Percentiles rank a stretch among this genome's conserved stretches.
Evolutionary conservation across 1,139 yeast genomes (phyloP).

Genomic region (Pichia sp.): DNA sequence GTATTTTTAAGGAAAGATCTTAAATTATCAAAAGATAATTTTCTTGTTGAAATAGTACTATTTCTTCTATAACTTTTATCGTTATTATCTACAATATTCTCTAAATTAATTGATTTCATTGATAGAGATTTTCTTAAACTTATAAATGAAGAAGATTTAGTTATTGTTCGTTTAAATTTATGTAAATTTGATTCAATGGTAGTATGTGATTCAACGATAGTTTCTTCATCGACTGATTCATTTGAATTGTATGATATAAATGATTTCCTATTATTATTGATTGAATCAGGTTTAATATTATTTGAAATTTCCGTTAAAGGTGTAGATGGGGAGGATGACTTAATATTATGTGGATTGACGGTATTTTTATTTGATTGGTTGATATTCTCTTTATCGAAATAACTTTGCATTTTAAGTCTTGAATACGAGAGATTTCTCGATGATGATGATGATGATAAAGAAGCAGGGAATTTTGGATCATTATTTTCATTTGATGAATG

Average conservation of each 20-base stretch:
- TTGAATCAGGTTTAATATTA: not conserved
- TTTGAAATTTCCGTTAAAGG: not conserved
- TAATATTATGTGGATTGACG: not conserved
- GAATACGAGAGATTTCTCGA: not conserved
- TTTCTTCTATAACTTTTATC: constrained; percentile 5
- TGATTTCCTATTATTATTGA: not conserved
- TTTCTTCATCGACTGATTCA: not conserved
- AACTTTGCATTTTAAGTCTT: constrained; percentile 13
- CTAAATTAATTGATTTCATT: constrained; percentile 18
- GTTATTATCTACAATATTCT: constrained; percentile 1
- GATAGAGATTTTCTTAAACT: constrained; percentile 23
- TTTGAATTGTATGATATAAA: not conserved
- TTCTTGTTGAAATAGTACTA: constrained; percentile 5
- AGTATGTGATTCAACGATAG: not conserved
- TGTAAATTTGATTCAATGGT: not conserved
- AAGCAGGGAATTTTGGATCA: too few species aligned
- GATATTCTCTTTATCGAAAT: constrained; percentile 10
- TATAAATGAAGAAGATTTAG: constrained; percentile 16
- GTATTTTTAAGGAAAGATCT: constrained; percentile 7
- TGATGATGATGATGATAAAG: too few species aligned
- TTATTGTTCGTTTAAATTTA: constrained; percentile 1
- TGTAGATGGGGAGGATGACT: too few species aligned
- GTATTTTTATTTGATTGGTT: not conserved
- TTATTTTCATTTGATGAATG: not conserved
- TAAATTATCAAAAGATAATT: constrained; percentile 13